Evolutionary conservation across 2,329 filamentous ascomycete species (phyloP).

Genomic region (Zymoseptoria ardabiliae): DNA sequence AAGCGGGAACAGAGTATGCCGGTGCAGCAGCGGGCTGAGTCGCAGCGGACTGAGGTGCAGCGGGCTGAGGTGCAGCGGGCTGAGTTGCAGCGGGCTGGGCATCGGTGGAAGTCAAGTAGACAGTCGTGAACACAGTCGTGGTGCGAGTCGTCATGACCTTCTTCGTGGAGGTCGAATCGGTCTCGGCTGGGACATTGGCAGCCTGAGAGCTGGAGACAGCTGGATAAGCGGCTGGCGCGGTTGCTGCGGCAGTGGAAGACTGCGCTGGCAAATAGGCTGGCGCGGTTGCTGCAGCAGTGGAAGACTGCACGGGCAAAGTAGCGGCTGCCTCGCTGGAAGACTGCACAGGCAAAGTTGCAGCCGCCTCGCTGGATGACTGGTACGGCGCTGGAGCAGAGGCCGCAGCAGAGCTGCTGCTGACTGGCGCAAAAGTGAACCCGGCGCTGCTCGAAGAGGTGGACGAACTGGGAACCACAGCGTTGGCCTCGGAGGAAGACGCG

Average conservation of each 20-base stretch:
- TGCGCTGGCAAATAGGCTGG: too few relatives aligned
- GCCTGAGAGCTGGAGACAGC: constrained; percentile 1
- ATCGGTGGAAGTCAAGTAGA: constrained; percentile 5
- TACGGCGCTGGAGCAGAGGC: not conserved
- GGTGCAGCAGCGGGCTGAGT: not conserved
- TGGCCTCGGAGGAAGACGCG: not conserved
- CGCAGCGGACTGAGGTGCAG: not conserved
- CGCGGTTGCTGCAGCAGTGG: not conserved
- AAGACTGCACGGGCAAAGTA: not conserved
- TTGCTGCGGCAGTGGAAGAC: too few relatives aligned
- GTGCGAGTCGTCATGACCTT: constrained; percentile 6
- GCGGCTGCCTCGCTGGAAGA: not conserved
- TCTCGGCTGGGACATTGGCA: constrained; percentile 6
- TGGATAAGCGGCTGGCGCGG: not conserved
- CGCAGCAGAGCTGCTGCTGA: not conserved
- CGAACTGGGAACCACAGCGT: not conserved
- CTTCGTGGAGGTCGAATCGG: not conserved
- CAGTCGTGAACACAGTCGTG: constrained; percentile 17
- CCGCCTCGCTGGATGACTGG: not conserved
- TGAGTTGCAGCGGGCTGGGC: not conserved
- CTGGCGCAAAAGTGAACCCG: not conserved
- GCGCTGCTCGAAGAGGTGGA: not conserved
- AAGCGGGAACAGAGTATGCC: not conserved
- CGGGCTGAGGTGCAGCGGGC: not conserved
- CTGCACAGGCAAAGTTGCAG: not conserved